Conservation (phyloP, 805 yeast genomes). For the Debaryomyces maramus region DNA sequence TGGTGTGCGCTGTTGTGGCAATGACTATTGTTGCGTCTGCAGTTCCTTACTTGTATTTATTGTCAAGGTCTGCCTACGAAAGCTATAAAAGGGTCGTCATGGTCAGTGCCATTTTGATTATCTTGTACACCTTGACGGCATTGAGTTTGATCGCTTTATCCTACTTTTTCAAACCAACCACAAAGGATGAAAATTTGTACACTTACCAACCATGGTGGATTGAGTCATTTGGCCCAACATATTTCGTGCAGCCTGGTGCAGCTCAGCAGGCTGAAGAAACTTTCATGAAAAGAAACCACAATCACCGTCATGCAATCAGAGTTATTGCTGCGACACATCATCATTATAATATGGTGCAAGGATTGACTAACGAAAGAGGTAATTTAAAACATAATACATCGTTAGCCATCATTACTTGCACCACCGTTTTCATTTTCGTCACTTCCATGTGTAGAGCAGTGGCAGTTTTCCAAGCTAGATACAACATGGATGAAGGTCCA, state of each 20-base stretch:
- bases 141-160: constrained; percentile 50
- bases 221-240: constrained; percentile 56
- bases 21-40: constrained; percentile 69
- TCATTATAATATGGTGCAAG: constrained; percentile 33
- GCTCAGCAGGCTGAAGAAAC: constrained; percentile 45
- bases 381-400: constrained; percentile 53
- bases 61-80: constrained; percentile 43
- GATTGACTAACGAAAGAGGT: constrained; percentile 39
- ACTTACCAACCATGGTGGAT: constrained; percentile 82
- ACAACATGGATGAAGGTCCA: constrained; percentile 17
- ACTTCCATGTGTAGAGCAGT: constrained; percentile 54
- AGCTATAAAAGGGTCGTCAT: constrained; percentile 56
- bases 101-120: constrained; percentile 38
- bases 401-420: constrained; percentile 41
- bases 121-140: constrained; percentile 54
- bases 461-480: constrained; percentile 37
- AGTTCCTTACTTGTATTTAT: constrained; percentile 58
- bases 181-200: constrained; percentile 48
- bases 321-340: constrained; percentile 60
- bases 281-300: constrained; percentile 48
- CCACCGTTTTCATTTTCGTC: constrained; percentile 50
- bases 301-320: constrained; percentile 51
- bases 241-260: constrained; percentile 58
- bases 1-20: constrained; percentile 58
- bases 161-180: constrained; percentile 55